Evolutionary conservation across 2,329 filamentous ascomycete species (phyloP), one percentile per base, ranked within the genome.

Genomic region (Fulvia fulva): DNA sequence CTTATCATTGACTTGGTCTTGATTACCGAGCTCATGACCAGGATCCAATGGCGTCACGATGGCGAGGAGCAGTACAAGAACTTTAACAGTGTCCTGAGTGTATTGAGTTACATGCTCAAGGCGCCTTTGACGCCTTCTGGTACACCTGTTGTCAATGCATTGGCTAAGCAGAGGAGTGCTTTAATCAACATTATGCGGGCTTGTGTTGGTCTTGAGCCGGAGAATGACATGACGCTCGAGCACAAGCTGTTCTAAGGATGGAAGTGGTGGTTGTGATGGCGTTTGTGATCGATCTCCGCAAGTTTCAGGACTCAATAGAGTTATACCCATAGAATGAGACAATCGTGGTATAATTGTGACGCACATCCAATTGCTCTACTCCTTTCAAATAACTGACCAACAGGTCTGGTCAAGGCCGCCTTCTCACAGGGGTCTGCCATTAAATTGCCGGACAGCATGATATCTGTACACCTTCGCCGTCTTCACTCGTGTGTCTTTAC

Each of bases 61-160:
- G 60, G 74, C 72, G 65, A 81, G 79, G 56, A 81, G 81, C 88
- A 91, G 54, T 99, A 87, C 83, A 90, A 89, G 82, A 88, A 87
- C 73, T 97, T 99, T 85, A 94, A 99, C 81, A 93, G 89, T 74
- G 94, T 99, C 44, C 87, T 99, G 62, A 96, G 91, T 79, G 86
- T 99, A 63, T 87, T 99, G 69, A 96, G 91, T 84, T 99, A 97
- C 83, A 99, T 99, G 94, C 88, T 99, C 72, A 88, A 88, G 87
- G 94, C 94, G 57, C 94, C 94, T 41, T 77, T 97, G 75, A 97
- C 92, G 37, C 94, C 94, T 51, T 88, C 93, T 1, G 94, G 94
- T 66, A 96, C 94, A 11, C 94, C 94, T 3, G 94, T 99, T 60
- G 84, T 99, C 79, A 99, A 99, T 72, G 85, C 94, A 59, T 83